A percentile compares a stretch with the other conserved stretches of the same genome.
These are phyloP conservation scores for Apiospora phragmitis DNA, from an alignment of 2,329 filamentous ascomycete species.

Conservation along the genomic window DNA sequence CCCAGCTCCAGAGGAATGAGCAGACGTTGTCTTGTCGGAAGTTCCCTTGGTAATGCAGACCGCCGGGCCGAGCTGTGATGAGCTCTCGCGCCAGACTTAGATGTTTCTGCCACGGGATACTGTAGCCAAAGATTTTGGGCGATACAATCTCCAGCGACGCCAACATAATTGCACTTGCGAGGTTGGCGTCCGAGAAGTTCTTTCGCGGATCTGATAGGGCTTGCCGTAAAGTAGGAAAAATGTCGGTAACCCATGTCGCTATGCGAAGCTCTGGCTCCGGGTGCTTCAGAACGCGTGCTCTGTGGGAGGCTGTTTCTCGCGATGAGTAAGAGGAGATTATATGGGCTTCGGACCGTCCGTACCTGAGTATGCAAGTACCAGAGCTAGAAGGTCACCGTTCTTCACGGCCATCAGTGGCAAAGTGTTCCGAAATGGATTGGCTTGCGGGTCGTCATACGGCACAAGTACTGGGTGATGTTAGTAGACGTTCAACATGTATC, in stretches of 20 bases:
- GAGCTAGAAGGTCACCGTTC: conserved; percentile 71
- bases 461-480: conserved; percentile 42
- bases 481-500: background rate
- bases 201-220: conserved; percentile 62
- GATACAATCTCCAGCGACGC: conserved; percentile 82
- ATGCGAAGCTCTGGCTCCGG: conserved; percentile 76
- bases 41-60: conserved; percentile 48
- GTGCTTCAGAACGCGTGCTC: conserved; percentile 72
- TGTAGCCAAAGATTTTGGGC: conserved; percentile 77
- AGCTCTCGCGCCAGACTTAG: conserved; percentile 74
- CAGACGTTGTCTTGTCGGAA: conserved; percentile 58
- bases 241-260: conserved; percentile 76
- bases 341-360: conserved; percentile 16
- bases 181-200: conserved; percentile 69
- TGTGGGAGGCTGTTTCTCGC: conserved; percentile 64
- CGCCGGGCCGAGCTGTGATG: conserved; percentile 61
- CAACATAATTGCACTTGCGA: conserved; percentile 84
- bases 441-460: conserved; percentile 51
- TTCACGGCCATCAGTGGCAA: conserved; percentile 63
- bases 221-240: conserved; percentile 70
- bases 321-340: conserved; percentile 16
- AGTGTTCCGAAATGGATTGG: conserved; percentile 54
- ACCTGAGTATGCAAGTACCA: conserved; percentile 75
- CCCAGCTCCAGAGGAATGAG: conserved; percentile 79
- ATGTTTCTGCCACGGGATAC: conserved; percentile 79